Conservation (phyloP, 495 filamentous ascomycete species). For the Beverwykella pulmonaria region DNA sequence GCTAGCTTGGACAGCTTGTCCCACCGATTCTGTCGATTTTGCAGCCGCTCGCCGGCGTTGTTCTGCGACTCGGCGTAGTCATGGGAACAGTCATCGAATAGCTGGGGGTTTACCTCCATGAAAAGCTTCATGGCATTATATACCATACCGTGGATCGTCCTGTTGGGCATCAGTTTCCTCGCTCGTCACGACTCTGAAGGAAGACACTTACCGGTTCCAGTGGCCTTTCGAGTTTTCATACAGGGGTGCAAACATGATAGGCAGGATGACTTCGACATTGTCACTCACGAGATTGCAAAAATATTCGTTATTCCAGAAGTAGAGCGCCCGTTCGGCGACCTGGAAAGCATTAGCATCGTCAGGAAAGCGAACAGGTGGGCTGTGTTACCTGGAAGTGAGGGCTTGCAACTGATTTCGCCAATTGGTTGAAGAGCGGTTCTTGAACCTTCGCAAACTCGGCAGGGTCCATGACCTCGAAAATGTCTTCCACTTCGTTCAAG, state of each 20-base stretch:
- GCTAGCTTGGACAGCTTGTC: constrained; percentile 80
- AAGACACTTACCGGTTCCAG: constrained; percentile 84
- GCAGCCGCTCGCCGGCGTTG: constrained; percentile 75
- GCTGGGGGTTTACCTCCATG: constrained; percentile 99
- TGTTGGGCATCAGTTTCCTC: constrained; percentile 43
- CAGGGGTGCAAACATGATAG: constrained; percentile 98
- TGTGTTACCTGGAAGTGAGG: constrained; percentile 86
- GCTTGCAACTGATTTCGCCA: constrained; percentile 96
- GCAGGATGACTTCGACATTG: constrained; percentile 96
- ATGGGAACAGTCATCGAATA: constrained; percentile 98
- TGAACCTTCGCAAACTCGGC: constrained; percentile 98
- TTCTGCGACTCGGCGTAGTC: constrained; percentile 98
- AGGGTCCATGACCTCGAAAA: constrained; percentile 99
- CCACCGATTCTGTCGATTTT: constrained; percentile 80
- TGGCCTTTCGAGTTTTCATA: constrained; percentile 99
- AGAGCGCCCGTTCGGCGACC: constrained; percentile 94
- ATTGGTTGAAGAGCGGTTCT: constrained; percentile 92
- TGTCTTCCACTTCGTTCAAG: constrained; percentile 98
- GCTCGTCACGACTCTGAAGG: background rate
- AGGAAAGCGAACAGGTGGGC: background rate
- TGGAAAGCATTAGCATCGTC: constrained; percentile 38
- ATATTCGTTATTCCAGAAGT: constrained; percentile 99
- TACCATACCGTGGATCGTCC: constrained; percentile 99
- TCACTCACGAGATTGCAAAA: constrained; percentile 99
- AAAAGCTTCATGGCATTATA: constrained; percentile 99